phyloP scores from a whole-genome alignment of 371 early-diverging fungal species.

The Catenaria anguillulae region DNA sequence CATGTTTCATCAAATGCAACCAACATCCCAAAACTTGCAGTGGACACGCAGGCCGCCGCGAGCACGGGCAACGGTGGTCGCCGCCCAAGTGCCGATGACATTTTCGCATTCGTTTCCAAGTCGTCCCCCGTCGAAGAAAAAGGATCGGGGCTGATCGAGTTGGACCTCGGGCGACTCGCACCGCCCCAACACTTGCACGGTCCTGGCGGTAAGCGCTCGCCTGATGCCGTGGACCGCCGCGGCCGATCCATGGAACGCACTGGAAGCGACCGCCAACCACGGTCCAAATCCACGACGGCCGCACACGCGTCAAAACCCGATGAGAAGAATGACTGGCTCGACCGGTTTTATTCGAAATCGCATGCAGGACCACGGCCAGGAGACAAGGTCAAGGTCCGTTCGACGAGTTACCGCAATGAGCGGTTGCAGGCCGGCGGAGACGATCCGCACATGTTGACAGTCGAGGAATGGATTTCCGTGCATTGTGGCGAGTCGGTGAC shows the following conservation, averaged over 20 bases:
- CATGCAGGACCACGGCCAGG: not conserved
- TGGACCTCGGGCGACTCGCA: not conserved
- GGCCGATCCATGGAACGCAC: slow-evolving; percentile 3
- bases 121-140: slow-evolving; percentile 7
- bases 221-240: no score
- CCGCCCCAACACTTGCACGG: no score
- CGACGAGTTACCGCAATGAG: not conserved
- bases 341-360: not conserved
- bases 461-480: not conserved
- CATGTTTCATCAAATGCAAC: no score
- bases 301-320: no score
- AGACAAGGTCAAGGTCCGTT: not conserved
- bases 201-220: no score
- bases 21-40: no score
- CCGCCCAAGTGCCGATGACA: slow-evolving; percentile 7
- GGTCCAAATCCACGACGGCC: not conserved
- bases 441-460: not conserved
- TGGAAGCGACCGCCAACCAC: not conserved
- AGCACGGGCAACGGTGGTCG: no score
- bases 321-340: not conserved
- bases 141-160: not conserved
- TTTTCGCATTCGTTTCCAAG: slow-evolving; percentile 9
- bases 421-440: not conserved
- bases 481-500: not conserved
- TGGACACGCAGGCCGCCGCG: no score